A percentile compares a stretch with the other conserved stretches of the same genome.
phyloP scores from a whole-genome alignment of 2,329 filamentous ascomycete genomes.

The Diplodia sapinea region DNA sequence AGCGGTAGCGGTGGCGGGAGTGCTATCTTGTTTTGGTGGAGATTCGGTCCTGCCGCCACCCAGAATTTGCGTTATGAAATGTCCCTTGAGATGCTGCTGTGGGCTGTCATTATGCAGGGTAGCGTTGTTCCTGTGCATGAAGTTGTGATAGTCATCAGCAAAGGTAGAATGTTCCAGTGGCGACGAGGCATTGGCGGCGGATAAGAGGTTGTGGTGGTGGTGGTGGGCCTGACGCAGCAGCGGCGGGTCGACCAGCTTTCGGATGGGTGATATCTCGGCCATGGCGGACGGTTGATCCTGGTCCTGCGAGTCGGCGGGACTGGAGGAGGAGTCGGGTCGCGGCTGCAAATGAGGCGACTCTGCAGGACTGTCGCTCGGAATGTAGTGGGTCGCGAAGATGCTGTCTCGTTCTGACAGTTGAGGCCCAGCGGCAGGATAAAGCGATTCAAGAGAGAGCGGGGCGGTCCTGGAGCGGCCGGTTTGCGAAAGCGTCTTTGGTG shows the following conservation, averaged over 20 bases:
- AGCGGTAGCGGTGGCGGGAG: constrained; percentile 36
- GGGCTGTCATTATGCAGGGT: constrained; percentile 39
- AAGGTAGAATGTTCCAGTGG: constrained; percentile 30
- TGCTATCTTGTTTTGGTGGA: constrained; percentile 39
- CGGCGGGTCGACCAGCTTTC: constrained; percentile 44
- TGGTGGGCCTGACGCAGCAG: constrained; percentile 42
- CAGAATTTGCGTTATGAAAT: constrained; percentile 41
- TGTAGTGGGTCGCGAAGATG: constrained; percentile 68
- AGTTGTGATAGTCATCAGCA: constrained; percentile 26
- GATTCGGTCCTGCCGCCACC: constrained; percentile 36
- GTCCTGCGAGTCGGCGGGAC: constrained; percentile 35
- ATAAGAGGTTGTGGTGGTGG: constrained; percentile 39
- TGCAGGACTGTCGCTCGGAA: constrained; percentile 56
- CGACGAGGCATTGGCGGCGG: constrained; percentile 32
- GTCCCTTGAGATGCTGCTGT: constrained; percentile 42
- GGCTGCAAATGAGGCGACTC: constrained; percentile 44
- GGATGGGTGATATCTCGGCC: constrained; percentile 41
- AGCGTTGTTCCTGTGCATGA: constrained; percentile 23
- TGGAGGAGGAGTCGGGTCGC: constrained; percentile 41
- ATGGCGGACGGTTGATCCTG: constrained; percentile 40
- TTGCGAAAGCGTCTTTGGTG: constrained; percentile 45
- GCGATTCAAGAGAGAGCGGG: constrained; percentile 42
- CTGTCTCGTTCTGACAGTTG: constrained; percentile 67
- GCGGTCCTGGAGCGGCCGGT: constrained; percentile 49
- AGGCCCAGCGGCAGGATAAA: constrained; percentile 51